Conservation (phyloP, 306 rosid species). For the Cicer arietinum region DNA sequence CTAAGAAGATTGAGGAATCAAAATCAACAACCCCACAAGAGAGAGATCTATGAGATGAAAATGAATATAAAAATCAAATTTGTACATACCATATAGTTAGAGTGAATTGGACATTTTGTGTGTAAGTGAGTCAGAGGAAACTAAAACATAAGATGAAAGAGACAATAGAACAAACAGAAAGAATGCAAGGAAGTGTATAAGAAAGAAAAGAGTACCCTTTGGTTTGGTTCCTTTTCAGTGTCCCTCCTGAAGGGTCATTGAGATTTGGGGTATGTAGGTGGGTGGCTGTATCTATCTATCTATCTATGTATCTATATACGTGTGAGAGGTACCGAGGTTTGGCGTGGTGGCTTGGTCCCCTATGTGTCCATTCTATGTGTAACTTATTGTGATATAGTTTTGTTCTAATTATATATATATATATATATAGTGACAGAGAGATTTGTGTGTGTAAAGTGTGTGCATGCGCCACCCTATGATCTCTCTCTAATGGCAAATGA, state of each 20-base stretch:
- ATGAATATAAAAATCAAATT: constrained; percentile 39
- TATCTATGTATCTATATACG: not conserved
- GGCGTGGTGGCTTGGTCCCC: constrained; percentile 37
- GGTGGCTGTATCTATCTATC: not conserved
- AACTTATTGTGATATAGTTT: constrained; percentile 33
- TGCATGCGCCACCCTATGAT: constrained; percentile 48
- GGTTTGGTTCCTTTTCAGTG: constrained; percentile 32
- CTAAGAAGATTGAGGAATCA: constrained; percentile 15
- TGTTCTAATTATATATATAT: not conserved
- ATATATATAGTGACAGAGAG: not conserved
- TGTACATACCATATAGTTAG: not conserved
- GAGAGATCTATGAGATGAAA: constrained; percentile 58
- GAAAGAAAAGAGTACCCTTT: constrained; percentile 18
- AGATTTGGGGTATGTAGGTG: constrained; percentile 55
- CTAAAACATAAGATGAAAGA: constrained; percentile 2
- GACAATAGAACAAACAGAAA: constrained; percentile 25
- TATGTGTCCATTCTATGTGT: constrained; percentile 39
- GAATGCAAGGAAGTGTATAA: constrained; percentile 34
- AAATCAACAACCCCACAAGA: constrained; percentile 31
- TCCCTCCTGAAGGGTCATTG: constrained; percentile 47
- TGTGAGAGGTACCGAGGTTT: constrained; percentile 31
- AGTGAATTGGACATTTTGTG: constrained; percentile 40
- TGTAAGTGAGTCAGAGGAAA: constrained; percentile 28
- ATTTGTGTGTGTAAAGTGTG: constrained; percentile 24
- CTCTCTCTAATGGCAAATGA: constrained; percentile 5